These are phyloP conservation scores for Deinandra increscens DNA, from an alignment of 129 eudicot species.

Conservation along the genomic window DNA sequence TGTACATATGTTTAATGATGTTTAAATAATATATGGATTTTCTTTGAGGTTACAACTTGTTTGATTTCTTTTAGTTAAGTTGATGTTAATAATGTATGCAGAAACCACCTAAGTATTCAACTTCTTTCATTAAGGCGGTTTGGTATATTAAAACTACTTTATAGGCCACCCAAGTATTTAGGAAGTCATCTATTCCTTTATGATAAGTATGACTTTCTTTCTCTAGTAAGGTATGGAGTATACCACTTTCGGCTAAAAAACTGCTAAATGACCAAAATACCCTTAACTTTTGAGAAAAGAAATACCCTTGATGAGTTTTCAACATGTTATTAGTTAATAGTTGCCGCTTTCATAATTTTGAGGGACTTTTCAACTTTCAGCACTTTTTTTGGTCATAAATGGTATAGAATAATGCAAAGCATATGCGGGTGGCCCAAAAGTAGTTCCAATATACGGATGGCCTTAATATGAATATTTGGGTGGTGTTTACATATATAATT, in stretches of 20 bases:
- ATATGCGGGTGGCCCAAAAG: background rate
- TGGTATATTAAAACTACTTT: background rate
- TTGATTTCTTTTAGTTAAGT: constrained; percentile 5
- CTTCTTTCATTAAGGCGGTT: background rate
- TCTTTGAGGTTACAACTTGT: background rate
- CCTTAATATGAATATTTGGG: background rate
- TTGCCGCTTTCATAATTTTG: background rate
- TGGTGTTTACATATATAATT: background rate
- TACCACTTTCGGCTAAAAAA: background rate
- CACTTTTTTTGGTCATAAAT: background rate
- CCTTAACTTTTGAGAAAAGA: no score
- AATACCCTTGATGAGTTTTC: background rate
- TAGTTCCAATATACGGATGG: background rate
- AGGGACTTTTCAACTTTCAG: background rate
- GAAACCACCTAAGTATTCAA: background rate
- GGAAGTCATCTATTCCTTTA: background rate
- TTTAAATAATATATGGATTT: background rate
- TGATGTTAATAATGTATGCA: background rate
- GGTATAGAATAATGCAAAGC: background rate
- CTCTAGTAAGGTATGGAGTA: background rate
- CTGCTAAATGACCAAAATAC: no score
- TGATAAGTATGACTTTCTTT: background rate
- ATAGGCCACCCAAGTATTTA: background rate
- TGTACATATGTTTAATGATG: background rate
- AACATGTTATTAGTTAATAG: background rate